phyloP scores from a whole-genome alignment of 345 rosid species.

The Euphorbia tirucalli region DNA sequence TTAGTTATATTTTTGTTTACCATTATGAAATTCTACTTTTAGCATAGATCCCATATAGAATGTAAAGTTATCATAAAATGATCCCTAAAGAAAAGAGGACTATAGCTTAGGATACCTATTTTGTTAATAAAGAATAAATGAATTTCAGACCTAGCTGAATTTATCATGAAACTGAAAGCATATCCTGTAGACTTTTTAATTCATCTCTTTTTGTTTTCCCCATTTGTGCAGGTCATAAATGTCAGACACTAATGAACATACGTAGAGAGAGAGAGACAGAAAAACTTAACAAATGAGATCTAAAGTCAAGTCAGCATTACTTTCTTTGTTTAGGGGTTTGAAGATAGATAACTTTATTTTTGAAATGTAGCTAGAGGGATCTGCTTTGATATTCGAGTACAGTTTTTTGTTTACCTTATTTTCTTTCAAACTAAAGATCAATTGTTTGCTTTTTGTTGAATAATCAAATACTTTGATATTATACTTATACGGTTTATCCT shows the following conservation, averaged over 20 bases:
- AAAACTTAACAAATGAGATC: background rate
- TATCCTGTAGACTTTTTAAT: background rate
- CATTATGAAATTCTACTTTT: background rate
- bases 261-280: background rate
- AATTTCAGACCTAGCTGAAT: background rate
- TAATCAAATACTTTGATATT: too few species aligned
- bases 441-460: background rate
- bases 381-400: constrained; percentile 14
- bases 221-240: constrained; percentile 11
- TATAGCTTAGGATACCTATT: background rate
- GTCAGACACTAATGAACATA: constrained; percentile 4
- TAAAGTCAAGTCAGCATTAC: constrained; percentile 17
- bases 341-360: constrained; percentile 3
- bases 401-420: background rate
- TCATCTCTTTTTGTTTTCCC: background rate
- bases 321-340: background rate
- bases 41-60: background rate
- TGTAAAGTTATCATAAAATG: background rate
- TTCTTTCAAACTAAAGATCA: background rate
- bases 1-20: background rate
- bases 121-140: background rate
- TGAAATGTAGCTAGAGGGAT: background rate
- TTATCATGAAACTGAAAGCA: background rate
- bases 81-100: background rate
- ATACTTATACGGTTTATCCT: too few species aligned